These are phyloP conservation scores for Neonectria sp. DNA, from an alignment of 2,329 filamentous ascomycete genomes.

Conservation along the genomic window DNA sequence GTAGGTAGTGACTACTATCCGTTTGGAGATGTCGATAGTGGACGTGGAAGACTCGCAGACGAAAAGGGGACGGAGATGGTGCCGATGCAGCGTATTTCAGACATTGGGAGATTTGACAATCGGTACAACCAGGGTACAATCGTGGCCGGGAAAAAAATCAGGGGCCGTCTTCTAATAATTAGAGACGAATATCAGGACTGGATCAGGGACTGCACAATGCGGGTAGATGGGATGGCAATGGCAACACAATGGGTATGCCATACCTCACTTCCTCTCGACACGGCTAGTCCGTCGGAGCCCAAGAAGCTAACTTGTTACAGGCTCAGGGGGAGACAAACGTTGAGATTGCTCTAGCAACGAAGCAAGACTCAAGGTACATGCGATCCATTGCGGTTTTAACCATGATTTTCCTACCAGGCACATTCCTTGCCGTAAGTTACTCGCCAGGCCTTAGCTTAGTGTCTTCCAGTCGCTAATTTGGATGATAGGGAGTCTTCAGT, in stretches of 20 bases:
- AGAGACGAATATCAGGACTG: constrained; percentile 20
- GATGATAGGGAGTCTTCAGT: constrained; percentile 9
- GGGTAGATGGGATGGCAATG: constrained; percentile 25
- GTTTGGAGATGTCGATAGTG: too few relatives aligned
- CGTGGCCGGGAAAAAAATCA: neutral
- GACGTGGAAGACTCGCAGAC: neutral
- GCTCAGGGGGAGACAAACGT: constrained; percentile 23
- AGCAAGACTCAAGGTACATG: constrained; percentile 19
- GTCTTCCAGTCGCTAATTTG: neutral
- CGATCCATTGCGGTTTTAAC: constrained; percentile 25
- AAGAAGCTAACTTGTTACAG: neutral
- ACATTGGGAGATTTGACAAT: too few relatives aligned
- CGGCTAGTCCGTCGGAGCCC: too few relatives aligned
- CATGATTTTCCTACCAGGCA: constrained; percentile 29
- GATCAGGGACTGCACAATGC: constrained; percentile 29
- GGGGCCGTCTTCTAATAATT: constrained; percentile 6
- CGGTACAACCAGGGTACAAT: neutral
- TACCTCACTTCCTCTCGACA: too few relatives aligned
- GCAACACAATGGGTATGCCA: constrained; percentile 22
- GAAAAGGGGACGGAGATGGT: neutral
- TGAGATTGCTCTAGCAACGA: constrained; percentile 21
- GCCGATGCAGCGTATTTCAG: too few relatives aligned
- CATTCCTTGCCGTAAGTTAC: constrained; percentile 21
- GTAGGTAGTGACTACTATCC: too few relatives aligned
- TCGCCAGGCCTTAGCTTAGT: neutral